Evolutionary conservation across 441 rosid genomes (phyloP), one percentile per base, ranked within the genome.

Genomic region (Arabidopsis hybrid): DNA sequence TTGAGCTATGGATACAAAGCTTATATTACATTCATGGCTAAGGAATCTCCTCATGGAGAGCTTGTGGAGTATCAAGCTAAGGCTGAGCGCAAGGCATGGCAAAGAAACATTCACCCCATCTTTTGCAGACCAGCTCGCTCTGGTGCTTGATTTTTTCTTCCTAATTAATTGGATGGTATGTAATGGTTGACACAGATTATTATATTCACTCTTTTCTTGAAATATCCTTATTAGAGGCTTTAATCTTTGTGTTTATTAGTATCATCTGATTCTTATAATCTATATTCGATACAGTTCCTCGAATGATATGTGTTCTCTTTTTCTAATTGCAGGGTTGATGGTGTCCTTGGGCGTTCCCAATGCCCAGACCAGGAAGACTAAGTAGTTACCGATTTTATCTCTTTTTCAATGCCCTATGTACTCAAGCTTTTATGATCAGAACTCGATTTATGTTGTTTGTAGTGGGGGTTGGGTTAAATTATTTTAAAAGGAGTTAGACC

Each of bases 21-120:
- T 5, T 59, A 60, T 10, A 38, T 60, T 17, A 60, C 64, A 2
- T 60, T 60, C 46, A 60, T 60, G 65, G 65, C 65, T 1, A 60
- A 18, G 4, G 65, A 60, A 0, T 16, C 63, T 58, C 46, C 63
- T 2, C 9, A 18, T 2, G 64, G 64, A 59, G 64, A 38, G 14
- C 64, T 59, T 11, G 64, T 59, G 8, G 64, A 59, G 47, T 59
- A 59, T 17, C 64, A 59, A 38, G 53, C 47, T 14, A 38, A 59
- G 18, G 64, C 64, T 38, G 32, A 59, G 21, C 5, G 14, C 16
- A 39, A 39, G 13, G 8, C 4, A 31, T 60, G 49, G 49, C 49
- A 60, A 31, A 21, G 7, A 6, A 39, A 39, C 4, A 6, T 8
- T 18, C 49, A 60, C 17, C 16, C 35, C 16, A 39, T 60, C 32